Evolutionary conservation across 345 rosid species (phyloP).

Genomic region (Sisymbrium irio): DNA sequence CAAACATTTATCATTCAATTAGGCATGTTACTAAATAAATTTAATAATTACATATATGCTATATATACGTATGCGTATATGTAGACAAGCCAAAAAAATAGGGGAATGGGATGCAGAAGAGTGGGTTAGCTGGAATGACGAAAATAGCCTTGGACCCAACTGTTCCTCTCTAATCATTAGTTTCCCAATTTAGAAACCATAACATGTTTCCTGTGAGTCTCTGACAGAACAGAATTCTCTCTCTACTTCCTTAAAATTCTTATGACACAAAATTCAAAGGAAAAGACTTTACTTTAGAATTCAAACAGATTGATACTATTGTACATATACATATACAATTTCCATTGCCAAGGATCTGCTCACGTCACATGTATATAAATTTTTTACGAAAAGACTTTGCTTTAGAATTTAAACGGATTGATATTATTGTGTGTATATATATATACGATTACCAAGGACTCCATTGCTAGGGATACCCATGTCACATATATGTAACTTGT

Average conservation of each 20-base stretch:
- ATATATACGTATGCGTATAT: not conserved
- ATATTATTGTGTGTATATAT: too few relatives aligned
- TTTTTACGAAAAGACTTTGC: too few relatives aligned
- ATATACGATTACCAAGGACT: not conserved
- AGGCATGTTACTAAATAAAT: not conserved
- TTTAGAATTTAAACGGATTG: too few relatives aligned
- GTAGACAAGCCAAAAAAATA: not conserved
- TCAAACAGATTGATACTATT: not conserved
- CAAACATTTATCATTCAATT: not conserved
- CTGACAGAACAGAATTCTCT: slow-evolving; percentile 23
- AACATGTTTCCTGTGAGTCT: slow-evolving; percentile 30
- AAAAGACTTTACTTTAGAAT: slow-evolving; percentile 4
- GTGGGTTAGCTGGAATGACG: not conserved
- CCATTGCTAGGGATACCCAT: not conserved
- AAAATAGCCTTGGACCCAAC: slow-evolving; percentile 29
- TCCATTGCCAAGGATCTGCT: too few relatives aligned
- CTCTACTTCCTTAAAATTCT: slow-evolving; percentile 15
- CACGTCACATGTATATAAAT: too few relatives aligned
- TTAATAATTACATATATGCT: not conserved
- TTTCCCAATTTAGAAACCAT: slow-evolving; percentile 26
- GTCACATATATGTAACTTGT: not conserved
- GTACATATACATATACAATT: not conserved
- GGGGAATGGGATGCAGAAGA: not conserved
- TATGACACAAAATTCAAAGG: slow-evolving; percentile 27
- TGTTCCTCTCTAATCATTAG: slow-evolving; percentile 22